phyloP scores from a whole-genome alignment of 768 basidiomycete species.

The Termitomyces sp. region DNA sequence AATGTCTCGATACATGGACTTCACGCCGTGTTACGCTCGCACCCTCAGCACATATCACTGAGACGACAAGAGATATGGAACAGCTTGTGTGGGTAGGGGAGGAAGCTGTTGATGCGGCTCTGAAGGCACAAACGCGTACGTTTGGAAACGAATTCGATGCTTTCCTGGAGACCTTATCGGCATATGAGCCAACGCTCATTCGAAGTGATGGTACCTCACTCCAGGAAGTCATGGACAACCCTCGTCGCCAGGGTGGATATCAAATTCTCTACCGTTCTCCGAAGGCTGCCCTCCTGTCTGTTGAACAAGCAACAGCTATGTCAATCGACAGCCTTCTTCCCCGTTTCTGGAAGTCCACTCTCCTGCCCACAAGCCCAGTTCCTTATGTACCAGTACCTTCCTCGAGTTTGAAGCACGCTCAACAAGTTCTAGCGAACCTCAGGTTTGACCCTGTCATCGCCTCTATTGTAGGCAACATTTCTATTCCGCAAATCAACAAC shows the following conservation, averaged over 20 bases:
- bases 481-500: slow-evolving; percentile 54
- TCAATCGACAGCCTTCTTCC: slow-evolving; percentile 63
- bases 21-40: slow-evolving; percentile 22
- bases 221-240: slow-evolving; percentile 17
- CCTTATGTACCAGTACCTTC: slow-evolving; percentile 52
- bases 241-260: slow-evolving; percentile 12
- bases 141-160: slow-evolving; percentile 26
- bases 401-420: slow-evolving; percentile 48
- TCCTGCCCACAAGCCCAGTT: slow-evolving; percentile 47
- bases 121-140: slow-evolving; percentile 28
- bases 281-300: slow-evolving; percentile 44
- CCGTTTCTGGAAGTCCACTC: slow-evolving; percentile 64
- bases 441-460: slow-evolving; percentile 69
- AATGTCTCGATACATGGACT: slow-evolving; percentile 34
- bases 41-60: slow-evolving; percentile 21
- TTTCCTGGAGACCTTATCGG: slow-evolving; percentile 27
- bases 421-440: slow-evolving; percentile 49
- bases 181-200: neutral
- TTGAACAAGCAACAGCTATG: slow-evolving; percentile 33
- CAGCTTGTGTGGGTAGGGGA: slow-evolving; percentile 63
- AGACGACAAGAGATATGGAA: slow-evolving; percentile 20
- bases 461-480: slow-evolving; percentile 62
- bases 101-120: slow-evolving; percentile 40
- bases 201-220: neutral
- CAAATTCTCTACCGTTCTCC: slow-evolving; percentile 38